A percentile compares a stretch with the other conserved stretches of the same genome.
Conservation (phyloP, 805 yeast genomes). For the Maudiozyma saulgeensis region DNA sequence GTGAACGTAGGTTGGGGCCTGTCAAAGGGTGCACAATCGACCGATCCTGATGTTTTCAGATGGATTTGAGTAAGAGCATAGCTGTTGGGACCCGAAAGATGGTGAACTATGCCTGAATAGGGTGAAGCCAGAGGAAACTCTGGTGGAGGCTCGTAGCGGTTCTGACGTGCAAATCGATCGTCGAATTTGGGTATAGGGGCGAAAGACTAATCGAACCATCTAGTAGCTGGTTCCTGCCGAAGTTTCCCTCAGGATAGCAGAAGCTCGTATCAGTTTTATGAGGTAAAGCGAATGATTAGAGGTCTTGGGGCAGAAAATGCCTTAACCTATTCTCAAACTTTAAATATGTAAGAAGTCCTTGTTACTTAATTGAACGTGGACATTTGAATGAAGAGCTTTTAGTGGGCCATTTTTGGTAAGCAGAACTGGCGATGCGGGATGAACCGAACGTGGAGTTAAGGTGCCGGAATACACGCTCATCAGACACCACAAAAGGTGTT, state of each 20-base stretch:
- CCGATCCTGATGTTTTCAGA: slow-evolving; percentile 34
- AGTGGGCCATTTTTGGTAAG: slow-evolving; percentile 40
- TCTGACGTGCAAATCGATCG: slow-evolving; percentile 39
- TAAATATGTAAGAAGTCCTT: slow-evolving; percentile 35
- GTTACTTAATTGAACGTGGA: slow-evolving; percentile 35
- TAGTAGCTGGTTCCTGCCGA: slow-evolving; percentile 38
- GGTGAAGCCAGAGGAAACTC: slow-evolving; percentile 39
- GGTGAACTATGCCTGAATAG: slow-evolving; percentile 38
- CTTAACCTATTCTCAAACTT: slow-evolving; percentile 36
- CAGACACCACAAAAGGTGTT: slow-evolving; percentile 39
- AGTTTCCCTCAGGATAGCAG: slow-evolving; percentile 37
- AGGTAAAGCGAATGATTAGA: slow-evolving; percentile 36
- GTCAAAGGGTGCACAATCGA: slow-evolving; percentile 32
- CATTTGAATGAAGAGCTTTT: slow-evolving; percentile 31
- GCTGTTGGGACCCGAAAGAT: slow-evolving; percentile 39
- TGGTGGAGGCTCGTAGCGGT: slow-evolving; percentile 39
- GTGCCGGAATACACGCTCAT: slow-evolving; percentile 37
- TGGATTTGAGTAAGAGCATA: slow-evolving; percentile 36
- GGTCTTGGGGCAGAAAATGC: slow-evolving; percentile 33
- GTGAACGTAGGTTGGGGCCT: slow-evolving; percentile 27
- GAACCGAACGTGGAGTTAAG: slow-evolving; percentile 35
- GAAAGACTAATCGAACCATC: slow-evolving; percentile 35
- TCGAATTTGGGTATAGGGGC: slow-evolving; percentile 33
- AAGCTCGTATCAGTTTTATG: slow-evolving; percentile 36
- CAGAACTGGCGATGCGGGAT: slow-evolving; percentile 41